phyloP scores from a whole-genome alignment of 2,329 filamentous ascomycete species.

The Lachnellula hyalina region DNA sequence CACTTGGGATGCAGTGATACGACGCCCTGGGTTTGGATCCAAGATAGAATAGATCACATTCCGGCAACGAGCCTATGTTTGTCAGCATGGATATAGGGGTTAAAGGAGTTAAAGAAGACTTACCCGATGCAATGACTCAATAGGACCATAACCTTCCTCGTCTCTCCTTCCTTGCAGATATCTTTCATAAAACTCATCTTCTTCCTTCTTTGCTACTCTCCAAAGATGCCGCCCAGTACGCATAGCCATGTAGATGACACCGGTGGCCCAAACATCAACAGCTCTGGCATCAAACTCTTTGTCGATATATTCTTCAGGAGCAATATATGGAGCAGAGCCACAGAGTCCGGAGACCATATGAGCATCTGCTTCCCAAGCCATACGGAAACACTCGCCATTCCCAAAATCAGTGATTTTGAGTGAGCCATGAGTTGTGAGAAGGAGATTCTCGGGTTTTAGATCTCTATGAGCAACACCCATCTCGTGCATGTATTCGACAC shows the following conservation, averaged over 20 bases:
- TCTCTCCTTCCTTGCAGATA: slow-evolving; percentile 91
- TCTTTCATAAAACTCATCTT: slow-evolving; percentile 94
- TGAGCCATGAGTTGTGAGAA: slow-evolving; percentile 85
- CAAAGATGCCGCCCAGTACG: slow-evolving; percentile 91
- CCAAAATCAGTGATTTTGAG: slow-evolving; percentile 99
- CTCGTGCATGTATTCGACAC: slow-evolving; percentile 97
- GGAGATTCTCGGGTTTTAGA: slow-evolving; percentile 91
- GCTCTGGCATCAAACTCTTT: slow-evolving; percentile 95
- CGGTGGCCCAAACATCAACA: slow-evolving; percentile 98
- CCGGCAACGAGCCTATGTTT: slow-evolving; percentile 76
- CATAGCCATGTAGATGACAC: slow-evolving; percentile 99
- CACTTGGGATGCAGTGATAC: slow-evolving; percentile 93
- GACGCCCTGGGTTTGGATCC: slow-evolving; percentile 85
- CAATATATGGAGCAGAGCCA: slow-evolving; percentile 94
- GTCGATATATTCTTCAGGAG: slow-evolving; percentile 91
- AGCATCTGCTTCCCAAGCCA: slow-evolving; percentile 98
- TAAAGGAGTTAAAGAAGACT: slow-evolving; percentile 36
- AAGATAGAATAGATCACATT: slow-evolving; percentile 99
- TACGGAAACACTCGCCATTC: slow-evolving; percentile 97
- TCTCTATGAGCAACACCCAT: slow-evolving; percentile 98
- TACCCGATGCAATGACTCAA: slow-evolving; percentile 92
- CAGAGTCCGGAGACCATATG: slow-evolving; percentile 98
- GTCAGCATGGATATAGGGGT: slow-evolving; percentile 9
- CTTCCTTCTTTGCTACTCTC: slow-evolving; percentile 93
- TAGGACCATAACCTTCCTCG: slow-evolving; percentile 92